Evolutionary conservation across 1,284 basidiomycete genomes (phyloP).

Genomic region (Cystobasidium slooffiae): DNA sequence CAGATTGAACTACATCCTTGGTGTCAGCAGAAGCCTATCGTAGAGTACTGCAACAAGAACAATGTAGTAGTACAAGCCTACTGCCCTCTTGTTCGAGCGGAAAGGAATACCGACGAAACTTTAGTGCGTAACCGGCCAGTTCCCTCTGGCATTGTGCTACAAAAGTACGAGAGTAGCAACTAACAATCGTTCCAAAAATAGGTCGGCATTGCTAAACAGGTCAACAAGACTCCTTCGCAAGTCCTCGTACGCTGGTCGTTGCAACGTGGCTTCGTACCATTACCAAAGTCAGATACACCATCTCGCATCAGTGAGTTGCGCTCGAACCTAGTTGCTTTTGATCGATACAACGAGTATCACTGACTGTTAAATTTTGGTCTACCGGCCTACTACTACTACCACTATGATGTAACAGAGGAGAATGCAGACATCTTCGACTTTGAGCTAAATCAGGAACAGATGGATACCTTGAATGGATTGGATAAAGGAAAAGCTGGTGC

Average conservation of each 20-base stretch:
- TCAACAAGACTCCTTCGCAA: conserved; percentile 67
- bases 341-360: background rate
- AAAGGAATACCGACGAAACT: conserved; percentile 63
- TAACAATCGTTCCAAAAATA: no score
- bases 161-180: conserved; percentile 58
- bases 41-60: conserved; percentile 67
- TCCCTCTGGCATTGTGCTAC: background rate
- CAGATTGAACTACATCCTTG: conserved; percentile 45
- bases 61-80: conserved; percentile 67
- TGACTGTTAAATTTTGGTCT: background rate
- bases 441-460: conserved; percentile 66
- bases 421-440: conserved; percentile 75
- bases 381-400: no score
- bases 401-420: conserved; percentile 56
- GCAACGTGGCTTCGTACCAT: conserved; percentile 60
- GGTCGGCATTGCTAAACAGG: conserved; percentile 61
- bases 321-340: conserved; percentile 31
- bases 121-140: background rate
- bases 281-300: conserved; percentile 74
- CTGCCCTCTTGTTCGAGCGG: conserved; percentile 67
- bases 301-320: conserved; percentile 66
- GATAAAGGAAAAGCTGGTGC: conserved; percentile 69
- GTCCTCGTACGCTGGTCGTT: conserved; percentile 72
- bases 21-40: conserved; percentile 43
- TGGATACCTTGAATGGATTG: conserved; percentile 66